phyloP scores from a whole-genome alignment of 2,329 filamentous ascomycete species.

The Capronia americana region DNA sequence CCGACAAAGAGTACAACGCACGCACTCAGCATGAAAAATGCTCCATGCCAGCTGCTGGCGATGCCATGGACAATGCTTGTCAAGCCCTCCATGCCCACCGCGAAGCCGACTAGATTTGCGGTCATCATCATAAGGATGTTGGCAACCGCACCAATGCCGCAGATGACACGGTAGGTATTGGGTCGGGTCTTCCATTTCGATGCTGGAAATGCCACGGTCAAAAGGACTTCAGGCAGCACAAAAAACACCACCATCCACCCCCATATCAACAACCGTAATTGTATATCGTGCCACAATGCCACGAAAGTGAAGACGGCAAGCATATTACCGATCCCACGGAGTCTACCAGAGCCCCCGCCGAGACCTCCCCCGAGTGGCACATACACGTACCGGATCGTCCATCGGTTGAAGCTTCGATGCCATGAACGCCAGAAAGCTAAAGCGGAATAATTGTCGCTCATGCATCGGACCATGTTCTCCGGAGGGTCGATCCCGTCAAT shows the following conservation, averaged over 20 bases:
- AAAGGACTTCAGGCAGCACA: conserved; percentile 85
- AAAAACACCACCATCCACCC: conserved; percentile 96
- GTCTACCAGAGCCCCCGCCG: conserved; percentile 49
- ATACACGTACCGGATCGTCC: conserved; percentile 92
- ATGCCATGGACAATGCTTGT: conserved; percentile 77
- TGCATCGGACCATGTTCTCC: conserved; percentile 97
- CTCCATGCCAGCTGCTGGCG: conserved; percentile 75
- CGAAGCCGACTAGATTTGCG: conserved; percentile 94
- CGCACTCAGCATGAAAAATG: conserved; percentile 74
- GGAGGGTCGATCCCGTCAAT: conserved; percentile 91
- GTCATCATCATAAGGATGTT: conserved; percentile 96
- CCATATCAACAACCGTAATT: conserved; percentile 89
- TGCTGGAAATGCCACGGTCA: conserved; percentile 73
- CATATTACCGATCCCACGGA: conserved; percentile 73
- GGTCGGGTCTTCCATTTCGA: conserved; percentile 73
- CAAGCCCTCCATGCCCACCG: conserved; percentile 86
- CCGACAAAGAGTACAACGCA: conserved; percentile 81
- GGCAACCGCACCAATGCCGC: conserved; percentile 77
- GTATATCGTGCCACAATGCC: conserved; percentile 96
- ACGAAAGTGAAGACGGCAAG: conserved; percentile 93
- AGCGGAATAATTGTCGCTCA: conserved; percentile 91
- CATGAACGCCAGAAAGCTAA: conserved; percentile 94
- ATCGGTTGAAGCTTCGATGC: conserved; percentile 95
- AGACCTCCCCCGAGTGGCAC: conserved; percentile 75
- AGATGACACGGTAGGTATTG: conserved; percentile 77